phyloP scores from a whole-genome alignment of 805 yeast species.

The Schizosaccharomyces lindneri region DNA sequence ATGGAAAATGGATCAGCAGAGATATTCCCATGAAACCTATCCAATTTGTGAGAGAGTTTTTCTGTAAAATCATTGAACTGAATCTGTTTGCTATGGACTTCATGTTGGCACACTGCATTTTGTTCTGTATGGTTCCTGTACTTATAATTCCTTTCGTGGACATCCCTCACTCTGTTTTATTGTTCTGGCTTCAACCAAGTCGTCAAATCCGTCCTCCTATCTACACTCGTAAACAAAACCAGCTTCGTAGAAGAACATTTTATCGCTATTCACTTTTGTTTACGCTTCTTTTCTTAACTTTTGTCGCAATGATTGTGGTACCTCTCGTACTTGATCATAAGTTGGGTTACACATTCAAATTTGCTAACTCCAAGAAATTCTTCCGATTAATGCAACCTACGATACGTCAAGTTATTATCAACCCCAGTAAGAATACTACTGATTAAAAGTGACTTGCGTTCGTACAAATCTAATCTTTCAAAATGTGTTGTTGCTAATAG shows the following conservation, averaged over 20 bases:
- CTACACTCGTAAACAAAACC: conserved; percentile 84
- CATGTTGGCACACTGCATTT: conserved; percentile 65
- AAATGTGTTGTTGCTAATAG: background rate
- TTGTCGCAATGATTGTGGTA: conserved; percentile 57
- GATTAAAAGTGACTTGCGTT: background rate
- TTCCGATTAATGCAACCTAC: background rate
- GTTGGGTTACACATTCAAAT: background rate
- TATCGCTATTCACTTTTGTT: conserved; percentile 70
- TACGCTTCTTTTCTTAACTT: conserved; percentile 41
- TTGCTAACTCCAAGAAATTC: background rate
- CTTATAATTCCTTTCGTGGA: conserved; percentile 68
- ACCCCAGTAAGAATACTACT: background rate
- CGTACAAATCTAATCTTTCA: background rate
- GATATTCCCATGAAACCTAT: conserved; percentile 83
- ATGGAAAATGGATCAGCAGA: conserved; percentile 97
- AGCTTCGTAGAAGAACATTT: conserved; percentile 91
- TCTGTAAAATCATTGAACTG: conserved; percentile 79
- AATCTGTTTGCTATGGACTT: conserved; percentile 95
- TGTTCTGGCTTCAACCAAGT: conserved; percentile 95
- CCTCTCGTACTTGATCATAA: conserved; percentile 63
- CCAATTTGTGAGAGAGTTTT: conserved; percentile 85
- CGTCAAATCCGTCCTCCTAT: conserved; percentile 95
- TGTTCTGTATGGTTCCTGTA: conserved; percentile 75
- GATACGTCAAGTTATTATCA: background rate
- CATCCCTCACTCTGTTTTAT: conserved; percentile 93